Evolutionary conservation across 305 asterid species (phyloP), one percentile per base, ranked within the genome.

Genomic region (Striga hermonthica): DNA sequence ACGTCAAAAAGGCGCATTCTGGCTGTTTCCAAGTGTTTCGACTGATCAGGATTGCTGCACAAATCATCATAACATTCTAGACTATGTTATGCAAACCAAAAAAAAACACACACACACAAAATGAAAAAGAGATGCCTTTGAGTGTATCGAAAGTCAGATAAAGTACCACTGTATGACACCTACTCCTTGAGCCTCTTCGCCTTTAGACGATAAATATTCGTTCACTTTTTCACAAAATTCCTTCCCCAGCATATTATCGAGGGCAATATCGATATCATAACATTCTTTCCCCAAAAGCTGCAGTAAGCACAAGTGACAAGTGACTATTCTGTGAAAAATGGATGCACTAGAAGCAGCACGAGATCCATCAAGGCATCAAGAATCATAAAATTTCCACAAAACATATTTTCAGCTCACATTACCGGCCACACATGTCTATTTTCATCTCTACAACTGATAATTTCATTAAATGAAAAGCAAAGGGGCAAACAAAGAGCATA

Each of bases 1-100:
- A 77, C 76, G 66, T 84, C 96, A 58, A 80, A 85, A 45, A 93
- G 82, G 65, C 80, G 89, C 97, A 93, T 90, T 73, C 81, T 90
- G 38, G 99, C 97, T 53, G 99, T 93, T 83, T 93, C 97, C 86
- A 93, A 79, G 81, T 93, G 99, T 74, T 93, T 90, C 38, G 99
- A 93, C 76, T 90, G 97, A 53, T 93, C 96, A n/a, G 99, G 96
- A 73, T 93, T 90, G 86, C 98, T 89, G 80, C 65, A 22, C 31
- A 65, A 73, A 72, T 55, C 52, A 65, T 62, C 67, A 61, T 7
- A 34, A 38, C 31, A 7, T 22, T 22, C 31, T 16, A 50, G 1
- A 7, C 8, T 15, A 14, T 4, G n/a, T 31, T 7, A 4, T 52
- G n/a, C 54, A 53, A 64, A 60, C 22, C 12, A 49, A 16, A n/a